Conservation (phyloP, 2,329 filamentous ascomycete genomes). For the Arachnomyces sp. region DNA sequence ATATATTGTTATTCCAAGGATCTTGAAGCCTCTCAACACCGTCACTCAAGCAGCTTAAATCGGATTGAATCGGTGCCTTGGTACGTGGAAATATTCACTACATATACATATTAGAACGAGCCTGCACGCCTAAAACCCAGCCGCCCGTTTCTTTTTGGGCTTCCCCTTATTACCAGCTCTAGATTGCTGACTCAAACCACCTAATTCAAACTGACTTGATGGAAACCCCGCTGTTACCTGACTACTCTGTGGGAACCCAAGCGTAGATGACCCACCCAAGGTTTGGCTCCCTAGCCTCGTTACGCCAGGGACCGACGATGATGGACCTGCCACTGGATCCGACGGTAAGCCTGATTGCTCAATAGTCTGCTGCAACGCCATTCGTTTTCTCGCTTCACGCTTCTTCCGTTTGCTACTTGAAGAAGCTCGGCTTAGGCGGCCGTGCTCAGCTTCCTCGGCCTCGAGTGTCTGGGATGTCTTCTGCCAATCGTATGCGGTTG, state of each 20-base stretch:
- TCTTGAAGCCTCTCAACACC: too few species aligned
- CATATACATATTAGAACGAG: too few species aligned
- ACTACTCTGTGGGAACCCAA: constrained; percentile 22
- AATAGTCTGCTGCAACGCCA: not conserved
- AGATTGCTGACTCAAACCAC: constrained; percentile 31
- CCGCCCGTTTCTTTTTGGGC: constrained; percentile 31
- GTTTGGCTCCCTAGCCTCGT: constrained; percentile 11
- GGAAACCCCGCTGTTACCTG: constrained; percentile 25
- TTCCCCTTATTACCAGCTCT: constrained; percentile 22
- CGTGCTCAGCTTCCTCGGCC: constrained; percentile 8
- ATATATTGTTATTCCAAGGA: too few species aligned
- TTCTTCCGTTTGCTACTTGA: constrained; percentile 4
- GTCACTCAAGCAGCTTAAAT: too few species aligned
- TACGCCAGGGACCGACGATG: constrained; percentile 1
- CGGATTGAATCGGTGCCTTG: too few species aligned
- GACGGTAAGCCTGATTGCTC: not conserved
- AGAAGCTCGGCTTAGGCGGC: constrained; percentile 1
- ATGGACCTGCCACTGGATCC: not conserved
- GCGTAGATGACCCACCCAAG: not conserved
- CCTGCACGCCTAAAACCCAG: constrained; percentile 27
- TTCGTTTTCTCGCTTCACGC: constrained; percentile 5
- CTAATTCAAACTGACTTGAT: constrained; percentile 32
- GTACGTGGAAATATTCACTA: too few species aligned
- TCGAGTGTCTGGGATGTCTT: constrained; percentile 13
- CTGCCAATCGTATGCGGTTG: constrained; percentile 28